Conservation (phyloP, 305 asterid genomes). For the Andrographis paniculata region DNA sequence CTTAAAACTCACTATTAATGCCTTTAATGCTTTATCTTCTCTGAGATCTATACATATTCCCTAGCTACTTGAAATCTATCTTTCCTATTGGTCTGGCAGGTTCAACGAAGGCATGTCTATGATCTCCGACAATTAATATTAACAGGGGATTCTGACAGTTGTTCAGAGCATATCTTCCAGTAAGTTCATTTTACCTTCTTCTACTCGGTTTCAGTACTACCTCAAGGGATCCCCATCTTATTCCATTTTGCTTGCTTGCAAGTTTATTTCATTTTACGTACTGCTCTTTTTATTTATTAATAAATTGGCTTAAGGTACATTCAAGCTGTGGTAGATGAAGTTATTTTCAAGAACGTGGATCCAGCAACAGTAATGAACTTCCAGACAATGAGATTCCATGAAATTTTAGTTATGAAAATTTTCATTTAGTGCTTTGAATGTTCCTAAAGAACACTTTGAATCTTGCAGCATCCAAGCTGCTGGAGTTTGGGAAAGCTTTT, state of each 20-base stretch:
- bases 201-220: conserved; percentile 18
- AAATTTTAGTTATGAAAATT: conserved; percentile 2
- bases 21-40: too few species aligned
- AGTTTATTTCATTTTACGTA: not conserved
- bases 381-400: conserved; percentile 8
- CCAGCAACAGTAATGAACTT: conserved; percentile 57
- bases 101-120: conserved; percentile 93
- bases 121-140: conserved; percentile 89
- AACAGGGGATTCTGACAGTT: conserved; percentile 83
- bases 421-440: conserved; percentile 6
- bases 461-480: conserved; percentile 69
- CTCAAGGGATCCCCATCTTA: conserved; percentile 3
- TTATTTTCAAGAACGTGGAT: conserved; percentile 60
- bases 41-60: too few species aligned
- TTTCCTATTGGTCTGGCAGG: conserved; percentile 41
- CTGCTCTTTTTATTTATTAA: conserved; percentile 9
- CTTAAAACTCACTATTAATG: too few species aligned
- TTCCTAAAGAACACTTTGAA: conserved; percentile 17
- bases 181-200: conserved; percentile 34
- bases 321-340: conserved; percentile 94
- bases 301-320: conserved; percentile 55
- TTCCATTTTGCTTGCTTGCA: conserved; percentile 6
- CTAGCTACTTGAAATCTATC: not conserved
- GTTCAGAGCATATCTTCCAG: conserved; percentile 79
- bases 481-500: conserved; percentile 75